Percentiles rank a stretch among this genome's conserved stretches.
These are phyloP conservation scores for Chloris gayana DNA, from an alignment of 176 grass and related monocot genomes.

Conservation along the genomic window DNA sequence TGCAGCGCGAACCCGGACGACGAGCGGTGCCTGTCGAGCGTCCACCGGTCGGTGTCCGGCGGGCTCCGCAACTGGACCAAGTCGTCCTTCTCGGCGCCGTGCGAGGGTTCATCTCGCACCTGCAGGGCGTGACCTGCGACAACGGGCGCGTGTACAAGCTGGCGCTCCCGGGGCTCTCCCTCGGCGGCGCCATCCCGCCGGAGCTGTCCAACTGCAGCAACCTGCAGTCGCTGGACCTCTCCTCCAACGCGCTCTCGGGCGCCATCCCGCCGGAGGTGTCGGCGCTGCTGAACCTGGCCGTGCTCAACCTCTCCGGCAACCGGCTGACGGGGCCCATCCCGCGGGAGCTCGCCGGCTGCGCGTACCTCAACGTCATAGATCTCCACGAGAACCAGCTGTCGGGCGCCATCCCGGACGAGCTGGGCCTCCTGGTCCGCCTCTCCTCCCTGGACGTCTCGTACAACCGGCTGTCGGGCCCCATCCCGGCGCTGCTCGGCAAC, in stretches of 20 bases:
- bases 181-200: conserved; percentile 51
- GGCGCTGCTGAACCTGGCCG: conserved; percentile 68
- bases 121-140: conserved; percentile 77
- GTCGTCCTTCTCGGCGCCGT: conserved; percentile 51
- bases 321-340: conserved; percentile 61
- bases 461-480: conserved; percentile 63
- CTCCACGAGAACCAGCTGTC: conserved; percentile 67
- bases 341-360: conserved; percentile 61
- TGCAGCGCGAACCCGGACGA: conserved; percentile 54
- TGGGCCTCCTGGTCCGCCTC: conserved; percentile 62
- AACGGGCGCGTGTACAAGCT: conserved; percentile 87
- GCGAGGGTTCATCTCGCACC: conserved; percentile 64
- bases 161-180: conserved; percentile 48
- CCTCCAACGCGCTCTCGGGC: conserved; percentile 63
- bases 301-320: conserved; percentile 81
- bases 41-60: conserved; percentile 45
- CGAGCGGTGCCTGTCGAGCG: conserved; percentile 59
- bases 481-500: conserved; percentile 69
- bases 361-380: conserved; percentile 86
- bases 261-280: conserved; percentile 56
- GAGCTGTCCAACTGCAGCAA: conserved; percentile 82
- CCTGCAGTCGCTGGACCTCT: conserved; percentile 80
- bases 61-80: conserved; percentile 62
- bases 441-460: conserved; percentile 75
- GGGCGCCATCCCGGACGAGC: conserved; percentile 71